Evolutionary conservation across 1,284 basidiomycete genomes (phyloP).

Genomic region (Quambalaria eucalypti): DNA sequence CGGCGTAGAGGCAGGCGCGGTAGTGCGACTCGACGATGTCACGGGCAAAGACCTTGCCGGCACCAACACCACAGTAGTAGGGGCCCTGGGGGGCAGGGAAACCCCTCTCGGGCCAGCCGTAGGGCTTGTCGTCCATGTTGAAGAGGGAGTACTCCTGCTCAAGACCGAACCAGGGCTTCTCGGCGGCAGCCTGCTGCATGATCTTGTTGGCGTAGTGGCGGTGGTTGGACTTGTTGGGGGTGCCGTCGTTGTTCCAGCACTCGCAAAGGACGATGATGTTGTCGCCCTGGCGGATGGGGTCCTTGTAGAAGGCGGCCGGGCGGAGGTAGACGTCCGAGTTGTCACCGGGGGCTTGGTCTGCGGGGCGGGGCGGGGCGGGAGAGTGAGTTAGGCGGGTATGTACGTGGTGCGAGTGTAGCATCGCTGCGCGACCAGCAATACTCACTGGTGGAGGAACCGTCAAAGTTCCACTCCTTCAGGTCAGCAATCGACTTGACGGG

Average conservation of each 20-base stretch:
- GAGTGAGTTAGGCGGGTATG: not conserved
- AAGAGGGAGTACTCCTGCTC: slow-evolving; percentile 99
- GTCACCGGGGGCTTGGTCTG: slow-evolving; percentile 62
- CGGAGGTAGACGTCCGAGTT: slow-evolving; percentile 98
- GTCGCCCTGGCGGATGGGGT: slow-evolving; percentile 96
- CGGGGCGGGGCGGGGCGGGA: not conserved
- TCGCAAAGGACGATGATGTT: slow-evolving; percentile 56
- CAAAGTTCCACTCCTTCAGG: slow-evolving; percentile 96
- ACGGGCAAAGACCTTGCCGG: slow-evolving; percentile 94
- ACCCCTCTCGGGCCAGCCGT: slow-evolving; percentile 80
- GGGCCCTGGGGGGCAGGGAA: slow-evolving; percentile 99
- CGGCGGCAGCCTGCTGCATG: slow-evolving; percentile 36
- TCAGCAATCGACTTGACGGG: slow-evolving; percentile 61
- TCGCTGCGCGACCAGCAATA: not conserved
- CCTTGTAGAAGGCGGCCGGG: slow-evolving; percentile 93
- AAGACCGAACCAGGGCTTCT: slow-evolving; percentile 87
- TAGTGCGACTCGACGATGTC: slow-evolving; percentile 99
- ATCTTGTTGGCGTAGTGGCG: slow-evolving; percentile 41
- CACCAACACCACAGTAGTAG: slow-evolving; percentile 98
- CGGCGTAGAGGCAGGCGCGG: slow-evolving; percentile 85
- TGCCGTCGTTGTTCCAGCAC: slow-evolving; percentile 98
- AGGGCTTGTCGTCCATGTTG: slow-evolving; percentile 80
- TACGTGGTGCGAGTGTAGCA: not conserved
- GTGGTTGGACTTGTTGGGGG: slow-evolving; percentile 94
- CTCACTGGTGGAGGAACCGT: slow-evolving; percentile 55